phyloP scores from a whole-genome alignment of 768 basidiomycete genomes.

The Tylopilus balloui region DNA sequence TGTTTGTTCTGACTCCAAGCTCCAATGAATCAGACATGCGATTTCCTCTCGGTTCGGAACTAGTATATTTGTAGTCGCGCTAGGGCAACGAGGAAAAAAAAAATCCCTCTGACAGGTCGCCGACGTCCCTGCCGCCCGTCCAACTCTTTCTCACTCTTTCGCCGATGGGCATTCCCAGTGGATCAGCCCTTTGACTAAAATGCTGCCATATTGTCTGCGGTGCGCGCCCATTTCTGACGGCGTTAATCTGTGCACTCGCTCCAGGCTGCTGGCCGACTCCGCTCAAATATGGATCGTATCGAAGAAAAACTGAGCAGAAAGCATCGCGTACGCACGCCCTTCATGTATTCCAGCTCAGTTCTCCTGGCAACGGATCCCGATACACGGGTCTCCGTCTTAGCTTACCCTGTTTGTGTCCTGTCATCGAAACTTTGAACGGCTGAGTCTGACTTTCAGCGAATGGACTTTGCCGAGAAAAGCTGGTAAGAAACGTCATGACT shows the following conservation, averaged over 20 bases:
- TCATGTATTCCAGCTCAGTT: slow-evolving; percentile 3
- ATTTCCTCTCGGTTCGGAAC: slow-evolving; percentile 1
- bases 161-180: background rate
- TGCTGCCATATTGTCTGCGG: background rate
- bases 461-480: slow-evolving; percentile 1
- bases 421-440: slow-evolving; percentile 14
- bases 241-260: background rate
- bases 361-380: slow-evolving; percentile 9
- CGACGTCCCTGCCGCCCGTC: background rate
- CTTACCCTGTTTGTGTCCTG: background rate
- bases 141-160: background rate
- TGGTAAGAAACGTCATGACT: background rate
- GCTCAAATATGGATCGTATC: slow-evolving; percentile 1
- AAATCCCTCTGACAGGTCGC: slow-evolving; percentile 7
- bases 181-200: background rate
- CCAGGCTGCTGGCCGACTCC: background rate
- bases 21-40: background rate
- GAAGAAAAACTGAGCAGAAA: background rate
- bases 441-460: slow-evolving; percentile 4
- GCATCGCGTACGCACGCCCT: slow-evolving; percentile 4
- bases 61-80: background rate
- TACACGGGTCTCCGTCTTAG: background rate
- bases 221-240: background rate
- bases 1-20: background rate
- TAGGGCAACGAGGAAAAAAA: slow-evolving; percentile 2